Evolutionary conservation across 2,329 filamentous ascomycete species (phyloP).

Genomic region (Cytospora piceicola): DNA sequence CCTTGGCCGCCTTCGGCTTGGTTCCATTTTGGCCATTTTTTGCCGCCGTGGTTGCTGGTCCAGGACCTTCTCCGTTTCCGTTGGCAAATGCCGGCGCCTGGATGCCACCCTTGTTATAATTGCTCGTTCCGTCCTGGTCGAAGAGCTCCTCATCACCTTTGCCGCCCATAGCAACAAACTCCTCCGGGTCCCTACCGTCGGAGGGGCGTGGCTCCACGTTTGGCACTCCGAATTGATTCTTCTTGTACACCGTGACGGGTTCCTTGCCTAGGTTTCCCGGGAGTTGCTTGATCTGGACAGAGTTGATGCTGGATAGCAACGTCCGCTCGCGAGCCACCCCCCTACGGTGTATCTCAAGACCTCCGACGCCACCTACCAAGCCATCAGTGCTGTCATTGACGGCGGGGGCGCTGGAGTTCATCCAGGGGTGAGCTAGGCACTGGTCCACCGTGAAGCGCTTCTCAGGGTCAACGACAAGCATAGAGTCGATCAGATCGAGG

Average conservation of each 20-base stretch:
- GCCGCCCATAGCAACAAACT: constrained; percentile 85
- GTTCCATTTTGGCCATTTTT: constrained; percentile 6
- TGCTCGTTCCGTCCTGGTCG: constrained; percentile 61
- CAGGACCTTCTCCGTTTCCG: neutral
- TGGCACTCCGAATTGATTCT: constrained; percentile 56
- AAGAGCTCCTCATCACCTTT: constrained; percentile 83
- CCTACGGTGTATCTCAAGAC: constrained; percentile 81
- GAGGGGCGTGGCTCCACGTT: constrained; percentile 67
- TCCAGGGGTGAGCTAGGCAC: constrained; percentile 90
- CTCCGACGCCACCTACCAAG: constrained; percentile 81
- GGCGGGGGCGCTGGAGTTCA: constrained; percentile 63
- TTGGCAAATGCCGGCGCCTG: constrained; percentile 35
- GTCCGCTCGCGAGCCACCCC: constrained; percentile 84
- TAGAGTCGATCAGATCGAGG: constrained; percentile 89
- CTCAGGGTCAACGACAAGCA: constrained; percentile 87
- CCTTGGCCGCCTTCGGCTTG: constrained; percentile 26
- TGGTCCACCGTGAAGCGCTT: constrained; percentile 86
- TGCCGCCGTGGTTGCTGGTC: neutral
- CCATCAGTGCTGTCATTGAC: constrained; percentile 89
- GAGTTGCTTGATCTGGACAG: constrained; percentile 63
- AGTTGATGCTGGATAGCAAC: constrained; percentile 79
- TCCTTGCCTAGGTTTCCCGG: constrained; percentile 57
- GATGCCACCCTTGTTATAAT: constrained; percentile 51
- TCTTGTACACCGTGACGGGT: constrained; percentile 73
- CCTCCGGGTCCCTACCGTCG: constrained; percentile 67